Evolutionary conservation across 116 monocot species (phyloP), one percentile per base, ranked within the genome.

Genomic region (Posidonia oceanica): DNA sequence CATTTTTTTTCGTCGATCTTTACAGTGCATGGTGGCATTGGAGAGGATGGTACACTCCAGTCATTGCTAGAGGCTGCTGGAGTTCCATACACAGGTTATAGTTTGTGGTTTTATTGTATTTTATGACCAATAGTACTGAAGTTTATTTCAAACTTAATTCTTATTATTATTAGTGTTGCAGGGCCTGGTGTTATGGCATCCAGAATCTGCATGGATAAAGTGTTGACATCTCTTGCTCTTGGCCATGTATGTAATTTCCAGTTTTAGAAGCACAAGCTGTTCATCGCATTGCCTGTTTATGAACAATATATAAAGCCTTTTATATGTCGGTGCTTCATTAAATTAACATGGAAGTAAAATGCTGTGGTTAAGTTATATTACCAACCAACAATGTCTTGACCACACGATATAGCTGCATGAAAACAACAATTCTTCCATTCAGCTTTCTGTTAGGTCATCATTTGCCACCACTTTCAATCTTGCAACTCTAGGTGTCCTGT

Each of bases 11-110:
- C 13, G n/a, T 67, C 8, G 29, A 67, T 67, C 16, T 67, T 69
- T 17, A 71, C 73, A 95, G 95, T 95, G 57, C 95, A 91, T 84
- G 95, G 95, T 81, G 91, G 88, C 69, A 91, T 95, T 72, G 95
- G 95, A 69, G 95, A 95, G 74, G 91, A 95, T 81, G 95, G 95
- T 48, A 95, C 86, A 3, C 84, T 91, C 61, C 95, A 95, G 71
- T 81, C 88, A 64, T 64, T 95, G 67, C 75, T 95, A 74, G 91
- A 88, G 67, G 75, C 73, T 82, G 78, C 84, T 68, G 83, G 79
- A 75, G 73, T 95, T 76, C 86, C 86, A 71, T 91, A 95, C 64
- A 95, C 95, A 78, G 91, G 95, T 95, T 57, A 63, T 51, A 14
- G 11, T 10, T 69, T 69, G 15, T 39, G 38, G 5, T 56, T 37